Percentiles rank a stretch among this genome's conserved stretches.
phyloP scores from a whole-genome alignment of 106 monocot species.

The Alisma plantagoaquatica region DNA sequence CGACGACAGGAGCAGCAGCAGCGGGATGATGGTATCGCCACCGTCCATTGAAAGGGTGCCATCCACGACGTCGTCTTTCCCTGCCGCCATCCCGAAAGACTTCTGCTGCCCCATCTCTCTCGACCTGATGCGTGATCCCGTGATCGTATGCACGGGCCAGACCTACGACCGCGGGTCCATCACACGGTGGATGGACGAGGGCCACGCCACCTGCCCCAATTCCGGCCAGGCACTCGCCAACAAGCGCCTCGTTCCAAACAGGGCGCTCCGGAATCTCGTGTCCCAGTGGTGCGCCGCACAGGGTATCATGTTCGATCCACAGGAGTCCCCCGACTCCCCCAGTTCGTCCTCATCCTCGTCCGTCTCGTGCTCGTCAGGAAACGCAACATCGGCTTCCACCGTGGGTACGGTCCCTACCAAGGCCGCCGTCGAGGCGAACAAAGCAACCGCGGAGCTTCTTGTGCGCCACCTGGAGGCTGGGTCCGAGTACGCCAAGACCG shows the following conservation, averaged over 20 bases:
- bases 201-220: conserved; percentile 49
- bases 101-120: conserved; percentile 62
- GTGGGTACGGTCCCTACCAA: background rate
- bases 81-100: conserved; percentile 55
- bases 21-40: background rate
- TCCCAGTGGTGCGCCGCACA: conserved; percentile 36
- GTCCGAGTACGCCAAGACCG: conserved; percentile 16
- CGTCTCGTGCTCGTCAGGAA: background rate
- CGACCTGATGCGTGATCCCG: conserved; percentile 59
- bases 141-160: conserved; percentile 49
- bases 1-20: background rate
- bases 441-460: conserved; percentile 23
- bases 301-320: conserved; percentile 18
- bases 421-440: conserved; percentile 33
- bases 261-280: conserved; percentile 36
- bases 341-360: background rate
- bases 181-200: conserved; percentile 50
- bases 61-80: background rate
- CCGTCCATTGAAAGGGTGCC: background rate
- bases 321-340: background rate
- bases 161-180: conserved; percentile 58
- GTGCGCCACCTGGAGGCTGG: conserved; percentile 22
- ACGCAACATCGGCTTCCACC: too few species aligned
- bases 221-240: conserved; percentile 40
- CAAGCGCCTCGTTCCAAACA: conserved; percentile 29